Conservation (phyloP, 2,329 filamentous ascomycete genomes). For the Penicillium sp. region DNA sequence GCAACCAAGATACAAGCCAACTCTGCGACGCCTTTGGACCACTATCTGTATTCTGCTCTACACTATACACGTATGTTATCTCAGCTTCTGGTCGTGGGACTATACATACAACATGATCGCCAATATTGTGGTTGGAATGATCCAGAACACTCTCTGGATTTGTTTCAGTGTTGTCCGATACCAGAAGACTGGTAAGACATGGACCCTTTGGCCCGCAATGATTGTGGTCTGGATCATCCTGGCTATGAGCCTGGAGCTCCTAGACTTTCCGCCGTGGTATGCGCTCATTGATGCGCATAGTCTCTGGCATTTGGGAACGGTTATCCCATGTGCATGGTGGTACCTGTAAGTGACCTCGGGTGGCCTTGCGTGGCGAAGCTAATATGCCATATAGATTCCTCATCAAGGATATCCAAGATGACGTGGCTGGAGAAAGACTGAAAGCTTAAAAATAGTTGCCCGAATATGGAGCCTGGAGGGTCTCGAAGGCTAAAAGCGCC, state of each 20-base stretch:
- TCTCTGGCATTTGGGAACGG: slow-evolving; percentile 93
- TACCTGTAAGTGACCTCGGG: slow-evolving; percentile 75
- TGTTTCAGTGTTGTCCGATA: slow-evolving; percentile 81
- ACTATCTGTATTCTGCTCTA: slow-evolving; percentile 73
- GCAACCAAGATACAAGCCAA: slow-evolving; percentile 52
- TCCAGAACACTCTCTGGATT: slow-evolving; percentile 84
- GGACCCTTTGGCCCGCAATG: slow-evolving; percentile 88
- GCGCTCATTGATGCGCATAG: slow-evolving; percentile 91
- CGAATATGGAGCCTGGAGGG: neutral
- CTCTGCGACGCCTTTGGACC: slow-evolving; percentile 75
- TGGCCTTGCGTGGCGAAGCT: slow-evolving; percentile 23
- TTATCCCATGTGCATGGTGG: slow-evolving; percentile 85
- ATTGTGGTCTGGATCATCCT: slow-evolving; percentile 90
- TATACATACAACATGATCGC: slow-evolving; percentile 98
- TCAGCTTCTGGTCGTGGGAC: slow-evolving; percentile 87
- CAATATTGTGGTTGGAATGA: slow-evolving; percentile 79
- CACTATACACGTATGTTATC: slow-evolving; percentile 75
- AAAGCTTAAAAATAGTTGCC: slow-evolving; percentile 61
- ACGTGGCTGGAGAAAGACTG: slow-evolving; percentile 72
- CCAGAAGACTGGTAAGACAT: slow-evolving; percentile 66
- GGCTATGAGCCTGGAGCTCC: slow-evolving; percentile 92
- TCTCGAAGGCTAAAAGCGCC: neutral
- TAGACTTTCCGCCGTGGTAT: slow-evolving; percentile 87
- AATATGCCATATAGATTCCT: slow-evolving; percentile 68
- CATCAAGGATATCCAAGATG: slow-evolving; percentile 81